Conservation (phyloP, 306 rosid species). For the Crotalaria pallida region DNA sequence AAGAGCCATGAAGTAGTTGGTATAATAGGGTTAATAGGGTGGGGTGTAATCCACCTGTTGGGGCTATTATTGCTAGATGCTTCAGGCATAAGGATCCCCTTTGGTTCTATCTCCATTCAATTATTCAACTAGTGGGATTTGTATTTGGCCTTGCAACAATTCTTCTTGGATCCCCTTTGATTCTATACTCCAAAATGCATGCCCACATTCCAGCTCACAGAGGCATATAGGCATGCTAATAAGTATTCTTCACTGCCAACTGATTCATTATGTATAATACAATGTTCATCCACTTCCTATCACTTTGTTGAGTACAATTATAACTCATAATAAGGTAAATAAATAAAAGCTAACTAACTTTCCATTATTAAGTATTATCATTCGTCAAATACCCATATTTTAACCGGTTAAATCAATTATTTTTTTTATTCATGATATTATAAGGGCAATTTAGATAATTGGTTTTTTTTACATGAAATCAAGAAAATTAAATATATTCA, state of each 20-base stretch:
- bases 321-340: too few relatives aligned
- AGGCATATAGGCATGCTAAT: conserved; percentile 84
- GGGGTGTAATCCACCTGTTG: conserved; percentile 86
- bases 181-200: conserved; percentile 52
- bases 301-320: background rate
- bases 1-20: conserved; percentile 86
- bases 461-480: too few relatives aligned
- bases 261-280: background rate
- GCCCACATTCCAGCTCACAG: conserved; percentile 79
- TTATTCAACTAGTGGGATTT: conserved; percentile 78
- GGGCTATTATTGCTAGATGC: conserved; percentile 90
- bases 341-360: too few relatives aligned
- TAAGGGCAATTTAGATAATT: too few relatives aligned
- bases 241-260: conserved; percentile 69
- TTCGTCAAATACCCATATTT: too few relatives aligned
- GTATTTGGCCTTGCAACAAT: conserved; percentile 70
- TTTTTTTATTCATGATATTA: too few relatives aligned
- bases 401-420: too few relatives aligned
- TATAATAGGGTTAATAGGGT: conserved; percentile 72
- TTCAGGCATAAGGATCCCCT: conserved; percentile 87
- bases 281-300: background rate
- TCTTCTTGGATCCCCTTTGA: conserved; percentile 77
- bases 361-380: too few relatives aligned
- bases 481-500: too few relatives aligned
- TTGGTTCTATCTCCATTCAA: conserved; percentile 90